These are phyloP conservation scores for Prunus mume DNA, from an alignment of 306 rosid genomes.

Conservation along the genomic window DNA sequence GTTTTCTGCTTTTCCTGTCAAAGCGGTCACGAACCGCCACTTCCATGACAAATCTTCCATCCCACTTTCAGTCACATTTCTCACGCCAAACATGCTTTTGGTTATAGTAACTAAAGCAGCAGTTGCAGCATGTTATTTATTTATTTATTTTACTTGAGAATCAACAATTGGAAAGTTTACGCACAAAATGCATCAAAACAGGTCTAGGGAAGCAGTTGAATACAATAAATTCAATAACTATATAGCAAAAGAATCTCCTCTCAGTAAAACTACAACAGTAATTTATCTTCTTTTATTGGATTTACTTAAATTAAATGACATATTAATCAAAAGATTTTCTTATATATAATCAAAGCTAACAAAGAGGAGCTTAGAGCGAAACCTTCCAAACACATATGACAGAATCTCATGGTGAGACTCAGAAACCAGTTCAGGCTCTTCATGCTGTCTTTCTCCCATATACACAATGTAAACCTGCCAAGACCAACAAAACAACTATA, in stretches of 20 bases:
- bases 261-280: neutral
- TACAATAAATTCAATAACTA: neutral
- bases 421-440: conserved; percentile 38
- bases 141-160: neutral
- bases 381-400: conserved; percentile 55
- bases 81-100: neutral
- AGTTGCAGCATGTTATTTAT: neutral
- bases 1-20: neutral
- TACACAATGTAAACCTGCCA: conserved; percentile 60
- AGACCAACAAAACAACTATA: conserved; percentile 7
- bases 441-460: conserved; percentile 43
- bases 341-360: neutral
- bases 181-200: neutral
- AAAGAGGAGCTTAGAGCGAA: neutral
- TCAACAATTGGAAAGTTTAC: neutral
- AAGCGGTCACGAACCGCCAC: neutral
- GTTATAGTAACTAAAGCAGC: neutral
- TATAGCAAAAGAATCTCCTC: neutral
- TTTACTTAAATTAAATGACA: neutral
- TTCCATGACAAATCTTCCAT: neutral
- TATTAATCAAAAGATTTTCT: neutral
- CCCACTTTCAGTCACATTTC: neutral
- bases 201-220: neutral
- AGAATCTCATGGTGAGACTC: conserved; percentile 53
- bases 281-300: neutral